Evolutionary conservation across 495 filamentous ascomycete species (phyloP), one percentile per base, ranked within the genome.

Genomic region (Cercophora samala): DNA sequence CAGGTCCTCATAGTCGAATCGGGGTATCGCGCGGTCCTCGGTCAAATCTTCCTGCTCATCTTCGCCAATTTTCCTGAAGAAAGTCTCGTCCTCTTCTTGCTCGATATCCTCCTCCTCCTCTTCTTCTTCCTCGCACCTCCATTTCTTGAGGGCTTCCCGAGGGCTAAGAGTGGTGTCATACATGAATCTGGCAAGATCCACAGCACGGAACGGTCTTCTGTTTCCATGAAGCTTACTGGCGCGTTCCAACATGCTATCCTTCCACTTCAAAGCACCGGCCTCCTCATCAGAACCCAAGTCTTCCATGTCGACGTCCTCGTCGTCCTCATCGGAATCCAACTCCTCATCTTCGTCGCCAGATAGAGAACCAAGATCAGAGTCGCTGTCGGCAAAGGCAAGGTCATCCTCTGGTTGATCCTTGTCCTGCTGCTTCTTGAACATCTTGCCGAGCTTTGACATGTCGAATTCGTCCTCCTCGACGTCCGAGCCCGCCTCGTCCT

Each of bases 341-440:
- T 89, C 87, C 25, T 93, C 87, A 3, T 80, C 87, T 68, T 89
- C 87, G 25, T 93, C 87, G 4, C 82, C 89, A 3, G 85, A 96
- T 46, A 97, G 78, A 17, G 95, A 97, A 15, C 95, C 95, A 3
- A 98, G 81, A 75, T 98, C 96, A 6, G 94, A 97, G 73, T 99
- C 95, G 72, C 91, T 95, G 72, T 98, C 93, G 1, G 94, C 93
- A 76, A 97, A 99, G n/a, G 86, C 90, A 68, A 97, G 66, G 53
- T 86, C 89, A 42, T 88, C 87, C 15, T 82, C 79, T 46, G 37
- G 37, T 8, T 73, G 80, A 52, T 80, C 79, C 19, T 78, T 72
- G 62, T 85, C 78, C 18, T 78, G 77, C 26, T 73, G 68, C 51
- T 77, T 75, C 23, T 73, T 77, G 72, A 89, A 86, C 60, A 84